phyloP scores from a whole-genome alignment of 192 early-diverging fungal species.

The Martensiomyces pterosporus region DNA sequence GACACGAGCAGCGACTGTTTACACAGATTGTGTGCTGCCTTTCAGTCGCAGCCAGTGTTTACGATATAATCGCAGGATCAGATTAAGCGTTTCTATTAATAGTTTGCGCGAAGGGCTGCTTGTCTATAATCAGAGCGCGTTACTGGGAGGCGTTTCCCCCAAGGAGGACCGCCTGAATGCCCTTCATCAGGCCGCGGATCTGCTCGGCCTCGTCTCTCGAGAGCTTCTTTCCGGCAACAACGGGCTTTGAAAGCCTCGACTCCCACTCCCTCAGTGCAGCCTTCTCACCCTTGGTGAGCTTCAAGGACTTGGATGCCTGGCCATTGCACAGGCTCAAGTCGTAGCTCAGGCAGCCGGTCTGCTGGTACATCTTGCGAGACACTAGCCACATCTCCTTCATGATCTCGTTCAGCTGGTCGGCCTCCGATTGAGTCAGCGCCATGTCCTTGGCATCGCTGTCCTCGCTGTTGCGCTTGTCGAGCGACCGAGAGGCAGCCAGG shows the following conservation, averaged over 20 bases:
- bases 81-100: too few species aligned
- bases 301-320: slow-evolving; percentile 3
- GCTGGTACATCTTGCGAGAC: slow-evolving; percentile 35
- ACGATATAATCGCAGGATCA: too few species aligned
- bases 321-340: slow-evolving; percentile 37
- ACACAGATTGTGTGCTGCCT: too few species aligned
- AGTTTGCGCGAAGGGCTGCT: too few species aligned
- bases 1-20: too few species aligned
- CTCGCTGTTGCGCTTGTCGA: too few species aligned
- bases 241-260: slow-evolving; percentile 14
- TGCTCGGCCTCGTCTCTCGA: slow-evolving; percentile 19
- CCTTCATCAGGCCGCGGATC: slow-evolving; percentile 17
- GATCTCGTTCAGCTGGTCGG: slow-evolving; percentile 32
- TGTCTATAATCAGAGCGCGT: too few species aligned
- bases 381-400: slow-evolving; percentile 34
- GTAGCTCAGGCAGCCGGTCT: slow-evolving; percentile 39
- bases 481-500: not conserved
- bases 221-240: slow-evolving; percentile 11
- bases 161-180: slow-evolving; percentile 23
- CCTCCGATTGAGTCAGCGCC: slow-evolving; percentile 20
- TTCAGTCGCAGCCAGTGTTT: too few species aligned
- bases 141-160: too few species aligned
- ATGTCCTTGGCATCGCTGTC: not conserved
- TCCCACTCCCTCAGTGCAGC: slow-evolving; percentile 29
- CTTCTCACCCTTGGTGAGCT: slow-evolving; percentile 15